Conservation (phyloP, 2,329 filamentous ascomycete genomes). For the Macrophomina pseudophaseolina region DNA sequence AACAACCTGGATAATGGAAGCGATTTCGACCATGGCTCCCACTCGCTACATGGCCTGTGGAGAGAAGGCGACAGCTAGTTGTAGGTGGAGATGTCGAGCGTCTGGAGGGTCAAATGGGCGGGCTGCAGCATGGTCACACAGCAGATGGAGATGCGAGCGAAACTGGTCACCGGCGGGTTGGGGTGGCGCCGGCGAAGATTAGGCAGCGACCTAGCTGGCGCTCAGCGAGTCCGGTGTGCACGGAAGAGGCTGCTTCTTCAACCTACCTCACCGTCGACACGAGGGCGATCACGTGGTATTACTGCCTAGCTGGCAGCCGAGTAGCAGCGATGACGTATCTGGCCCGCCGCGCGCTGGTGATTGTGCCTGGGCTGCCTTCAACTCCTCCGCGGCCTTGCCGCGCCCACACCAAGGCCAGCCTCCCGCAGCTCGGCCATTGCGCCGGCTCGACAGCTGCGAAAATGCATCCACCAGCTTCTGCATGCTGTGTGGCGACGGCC, state of each 20-base stretch:
- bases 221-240: background rate
- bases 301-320: constrained; percentile 10
- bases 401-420: background rate
- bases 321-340: constrained; percentile 9
- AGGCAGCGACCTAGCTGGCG: constrained; percentile 11
- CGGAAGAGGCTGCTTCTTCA: constrained; percentile 1
- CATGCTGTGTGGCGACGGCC: background rate
- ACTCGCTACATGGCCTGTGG: constrained; percentile 19
- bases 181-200: background rate
- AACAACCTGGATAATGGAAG: constrained; percentile 42
- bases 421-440: background rate
- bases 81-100: constrained; percentile 10
- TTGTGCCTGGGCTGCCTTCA: background rate
- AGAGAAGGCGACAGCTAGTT: constrained; percentile 3
- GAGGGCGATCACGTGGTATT: constrained; percentile 4
- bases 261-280: background rate
- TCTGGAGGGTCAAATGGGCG: background rate
- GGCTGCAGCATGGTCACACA: constrained; percentile 11
- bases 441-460: background rate
- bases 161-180: constrained; percentile 3
- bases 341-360: background rate
- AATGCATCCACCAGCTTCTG: background rate
- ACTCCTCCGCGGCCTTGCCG: no score
- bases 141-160: background rate
- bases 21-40: constrained; percentile 40